Evolutionary conservation across 331 rosid species (phyloP).

Genomic region (Malus hybrid): DNA sequence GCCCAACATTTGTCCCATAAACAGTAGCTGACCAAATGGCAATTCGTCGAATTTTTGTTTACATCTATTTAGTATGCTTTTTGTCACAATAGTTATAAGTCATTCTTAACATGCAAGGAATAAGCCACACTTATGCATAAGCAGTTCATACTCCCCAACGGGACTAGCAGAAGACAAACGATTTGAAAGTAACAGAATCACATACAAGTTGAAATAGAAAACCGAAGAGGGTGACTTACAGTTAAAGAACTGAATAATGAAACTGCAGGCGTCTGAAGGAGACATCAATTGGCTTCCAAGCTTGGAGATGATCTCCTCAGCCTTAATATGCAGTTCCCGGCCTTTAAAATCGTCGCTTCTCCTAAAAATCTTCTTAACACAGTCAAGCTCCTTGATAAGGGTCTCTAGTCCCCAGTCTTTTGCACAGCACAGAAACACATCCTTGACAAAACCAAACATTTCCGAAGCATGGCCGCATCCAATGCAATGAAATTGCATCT

Average conservation of each 20-base stretch:
- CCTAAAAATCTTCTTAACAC: constrained; percentile 78
- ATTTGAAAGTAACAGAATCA: background rate
- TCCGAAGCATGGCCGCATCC: constrained; percentile 91
- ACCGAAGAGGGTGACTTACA: constrained; percentile 42
- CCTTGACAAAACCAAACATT: constrained; percentile 96
- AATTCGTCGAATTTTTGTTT: background rate
- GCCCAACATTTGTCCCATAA: background rate
- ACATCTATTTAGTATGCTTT: background rate
- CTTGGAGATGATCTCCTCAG: constrained; percentile 60
- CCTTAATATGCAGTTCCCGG: constrained; percentile 68
- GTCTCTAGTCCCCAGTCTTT: constrained; percentile 90
- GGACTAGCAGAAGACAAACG: too few relatives aligned
- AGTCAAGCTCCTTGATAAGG: constrained; percentile 80
- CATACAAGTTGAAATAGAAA: background rate
- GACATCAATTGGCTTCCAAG: constrained; percentile 59
- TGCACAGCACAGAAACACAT: constrained; percentile 78
- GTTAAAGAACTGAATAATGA: constrained; percentile 70
- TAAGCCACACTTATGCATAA: too few relatives aligned
- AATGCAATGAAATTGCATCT: constrained; percentile 93
- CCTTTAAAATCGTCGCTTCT: constrained; percentile 87
- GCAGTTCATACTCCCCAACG: too few relatives aligned
- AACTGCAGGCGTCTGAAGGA: constrained; percentile 84
- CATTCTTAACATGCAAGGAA: too few relatives aligned
- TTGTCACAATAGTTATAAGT: background rate
- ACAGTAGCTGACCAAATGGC: background rate